Conservation (phyloP, 2,329 filamentous ascomycete species). For the Aspergillus phoenicis region DNA sequence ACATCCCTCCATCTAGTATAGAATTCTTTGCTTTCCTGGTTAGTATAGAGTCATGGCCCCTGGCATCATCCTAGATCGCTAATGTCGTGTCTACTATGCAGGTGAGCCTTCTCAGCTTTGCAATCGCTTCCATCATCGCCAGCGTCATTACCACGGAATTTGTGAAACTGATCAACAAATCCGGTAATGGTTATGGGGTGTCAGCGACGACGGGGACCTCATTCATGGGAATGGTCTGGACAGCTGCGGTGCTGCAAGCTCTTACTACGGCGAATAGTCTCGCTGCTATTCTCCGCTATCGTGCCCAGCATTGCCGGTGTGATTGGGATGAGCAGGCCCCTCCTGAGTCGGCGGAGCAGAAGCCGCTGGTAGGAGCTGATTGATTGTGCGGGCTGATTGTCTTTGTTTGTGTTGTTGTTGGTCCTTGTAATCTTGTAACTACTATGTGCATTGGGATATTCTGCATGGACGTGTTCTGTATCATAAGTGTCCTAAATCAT, state of each 20-base stretch:
- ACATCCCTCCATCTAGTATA: neutral
- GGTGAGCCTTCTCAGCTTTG: constrained; percentile 4
- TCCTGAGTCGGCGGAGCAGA: constrained; percentile 2
- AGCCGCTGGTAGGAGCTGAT: constrained; percentile 3
- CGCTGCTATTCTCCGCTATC: neutral
- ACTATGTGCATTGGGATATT: no score
- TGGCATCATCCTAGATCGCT: neutral
- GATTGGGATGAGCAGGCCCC: neutral
- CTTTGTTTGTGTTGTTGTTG: no score
- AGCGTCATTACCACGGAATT: constrained; percentile 12
- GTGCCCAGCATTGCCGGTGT: neutral
- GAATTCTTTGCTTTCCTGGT: constrained; percentile 2
- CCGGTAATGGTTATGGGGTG: constrained; percentile 1
- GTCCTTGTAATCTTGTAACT: no score
- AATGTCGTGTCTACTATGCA: neutral
- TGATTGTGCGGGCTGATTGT: neutral
- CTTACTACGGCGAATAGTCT: neutral
- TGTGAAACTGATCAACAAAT: constrained; percentile 6
- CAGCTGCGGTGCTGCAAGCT: constrained; percentile 6
- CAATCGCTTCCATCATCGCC: constrained; percentile 1
- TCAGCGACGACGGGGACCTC: neutral
- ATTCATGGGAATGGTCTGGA: constrained; percentile 11
- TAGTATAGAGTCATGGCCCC: neutral
- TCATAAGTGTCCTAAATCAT: no score
- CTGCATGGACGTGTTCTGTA: no score